These are phyloP conservation scores for Durio zibethinus DNA, from an alignment of 345 rosid genomes.

Conservation along the genomic window DNA sequence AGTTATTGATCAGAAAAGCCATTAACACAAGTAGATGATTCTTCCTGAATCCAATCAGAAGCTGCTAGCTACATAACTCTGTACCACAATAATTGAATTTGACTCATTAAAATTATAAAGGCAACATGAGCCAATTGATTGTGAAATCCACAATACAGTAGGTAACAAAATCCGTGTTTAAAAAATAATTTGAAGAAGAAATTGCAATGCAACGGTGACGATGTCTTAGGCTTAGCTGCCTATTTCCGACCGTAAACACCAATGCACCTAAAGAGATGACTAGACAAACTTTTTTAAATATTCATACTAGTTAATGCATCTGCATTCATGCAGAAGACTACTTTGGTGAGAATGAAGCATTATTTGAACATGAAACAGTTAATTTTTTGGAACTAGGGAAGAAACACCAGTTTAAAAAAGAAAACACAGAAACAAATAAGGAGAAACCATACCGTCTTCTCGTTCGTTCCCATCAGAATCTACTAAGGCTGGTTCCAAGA, in stretches of 20 bases:
- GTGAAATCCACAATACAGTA: background rate
- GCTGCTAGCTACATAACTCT: background rate
- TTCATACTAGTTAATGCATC: background rate
- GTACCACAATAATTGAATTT: slow-evolving; percentile 2
- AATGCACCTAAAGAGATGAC: background rate
- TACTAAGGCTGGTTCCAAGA: slow-evolving; percentile 76
- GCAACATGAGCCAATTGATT: background rate
- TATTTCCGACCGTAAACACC: background rate
- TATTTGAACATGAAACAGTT: background rate
- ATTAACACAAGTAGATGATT: background rate
- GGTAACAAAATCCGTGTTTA: background rate
- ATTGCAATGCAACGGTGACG: background rate
- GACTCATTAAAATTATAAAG: slow-evolving; percentile 1
- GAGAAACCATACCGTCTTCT: slow-evolving; percentile 63
- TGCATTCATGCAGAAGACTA: background rate
- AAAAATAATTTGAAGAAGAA: background rate
- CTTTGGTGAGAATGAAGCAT: background rate
- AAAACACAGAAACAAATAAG: background rate
- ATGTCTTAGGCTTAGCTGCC: background rate
- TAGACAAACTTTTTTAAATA: background rate
- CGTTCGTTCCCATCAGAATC: slow-evolving; percentile 64
- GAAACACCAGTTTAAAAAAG: background rate
- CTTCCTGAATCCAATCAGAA: background rate
- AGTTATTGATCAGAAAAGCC: background rate
- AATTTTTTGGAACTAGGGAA: background rate